Percentiles rank a stretch among this genome's conserved stretches.
Conservation (phyloP, 78 protist genomes). For the Isochrysis galbana region DNA sequence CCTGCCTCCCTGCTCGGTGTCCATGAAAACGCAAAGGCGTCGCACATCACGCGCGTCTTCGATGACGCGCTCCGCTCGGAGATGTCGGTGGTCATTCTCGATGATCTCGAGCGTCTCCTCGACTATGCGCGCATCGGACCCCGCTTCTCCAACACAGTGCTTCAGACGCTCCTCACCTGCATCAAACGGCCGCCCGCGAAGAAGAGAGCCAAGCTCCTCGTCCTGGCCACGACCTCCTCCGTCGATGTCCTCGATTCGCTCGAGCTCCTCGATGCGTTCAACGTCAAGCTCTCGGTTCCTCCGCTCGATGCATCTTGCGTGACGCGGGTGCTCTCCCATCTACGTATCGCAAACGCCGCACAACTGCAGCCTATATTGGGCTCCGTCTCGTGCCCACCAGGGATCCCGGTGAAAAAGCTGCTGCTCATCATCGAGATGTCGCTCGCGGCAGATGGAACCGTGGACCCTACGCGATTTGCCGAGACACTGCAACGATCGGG, state of each 20-base stretch:
- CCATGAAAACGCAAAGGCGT: background rate
- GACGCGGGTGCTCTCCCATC: background rate
- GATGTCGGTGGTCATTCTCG: constrained; percentile 84
- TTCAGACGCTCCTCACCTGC: constrained; percentile 88
- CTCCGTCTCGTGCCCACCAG: background rate
- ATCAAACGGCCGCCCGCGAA: constrained; percentile 77
- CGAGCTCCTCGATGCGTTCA: constrained; percentile 72
- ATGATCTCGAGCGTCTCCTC: constrained; percentile 93
- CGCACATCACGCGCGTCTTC: constrained; percentile 71
- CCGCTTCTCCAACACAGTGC: constrained; percentile 92
- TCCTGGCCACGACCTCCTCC: constrained; percentile 89
- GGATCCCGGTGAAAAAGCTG: constrained; percentile 76
- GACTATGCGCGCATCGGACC: constrained; percentile 91
- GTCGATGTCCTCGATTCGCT: constrained; percentile 52
- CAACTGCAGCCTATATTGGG: constrained; percentile 8
- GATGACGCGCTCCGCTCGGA: constrained; percentile 97
- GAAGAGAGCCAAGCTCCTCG: constrained; percentile 63
- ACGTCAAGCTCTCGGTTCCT: constrained; percentile 29
- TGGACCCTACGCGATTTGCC: background rate
- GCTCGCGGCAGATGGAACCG: background rate
- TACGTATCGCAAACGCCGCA: background rate
- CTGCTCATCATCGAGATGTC: constrained; percentile 88
- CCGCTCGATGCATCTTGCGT: background rate
- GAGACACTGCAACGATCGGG: background rate
- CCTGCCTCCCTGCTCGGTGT: background rate